A percentile compares a stretch with the other conserved stretches of the same genome.
Evolutionary conservation across 2,329 filamentous ascomycete genomes (phyloP).

Genomic region (Aureobasidium zeae): DNA sequence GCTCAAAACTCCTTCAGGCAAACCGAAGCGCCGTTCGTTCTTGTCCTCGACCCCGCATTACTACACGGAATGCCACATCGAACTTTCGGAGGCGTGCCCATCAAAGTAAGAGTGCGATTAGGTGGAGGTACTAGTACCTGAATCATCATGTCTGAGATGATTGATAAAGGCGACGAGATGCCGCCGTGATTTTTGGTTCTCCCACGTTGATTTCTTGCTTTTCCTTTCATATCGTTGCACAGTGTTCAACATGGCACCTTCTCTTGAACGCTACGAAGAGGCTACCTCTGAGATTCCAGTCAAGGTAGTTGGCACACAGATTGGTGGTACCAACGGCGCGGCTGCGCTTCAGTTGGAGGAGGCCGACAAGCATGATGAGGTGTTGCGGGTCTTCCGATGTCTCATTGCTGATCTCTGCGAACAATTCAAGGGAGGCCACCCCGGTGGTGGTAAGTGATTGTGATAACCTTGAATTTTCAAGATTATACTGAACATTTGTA

Average conservation of each 20-base stretch:
- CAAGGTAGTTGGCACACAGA: conserved; percentile 22
- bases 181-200: neutral
- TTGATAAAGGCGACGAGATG: neutral
- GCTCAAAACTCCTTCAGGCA: neutral
- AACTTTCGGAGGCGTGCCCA: neutral
- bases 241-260: conserved; percentile 2
- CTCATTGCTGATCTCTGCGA: conserved; percentile 61
- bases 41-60: neutral
- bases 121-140: neutral
- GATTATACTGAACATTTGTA: neutral
- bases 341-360: conserved; percentile 23
- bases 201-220: neutral
- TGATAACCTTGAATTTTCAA: neutral
- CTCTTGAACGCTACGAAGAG: conserved; percentile 10
- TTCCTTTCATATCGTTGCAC: neutral
- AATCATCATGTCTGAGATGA: neutral
- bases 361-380: conserved; percentile 34
- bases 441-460: conserved; percentile 42
- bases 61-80: neutral
- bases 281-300: conserved; percentile 16
- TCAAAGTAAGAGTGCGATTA: neutral
- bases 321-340: conserved; percentile 17
- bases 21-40: conserved; percentile 1
- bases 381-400: conserved; percentile 51
- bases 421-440: conserved; percentile 61